Percentiles rank a stretch among this genome's conserved stretches.
Evolutionary conservation across 208 protist genomes (phyloP).

Genomic region (Naegleria lovaniensis): DNA sequence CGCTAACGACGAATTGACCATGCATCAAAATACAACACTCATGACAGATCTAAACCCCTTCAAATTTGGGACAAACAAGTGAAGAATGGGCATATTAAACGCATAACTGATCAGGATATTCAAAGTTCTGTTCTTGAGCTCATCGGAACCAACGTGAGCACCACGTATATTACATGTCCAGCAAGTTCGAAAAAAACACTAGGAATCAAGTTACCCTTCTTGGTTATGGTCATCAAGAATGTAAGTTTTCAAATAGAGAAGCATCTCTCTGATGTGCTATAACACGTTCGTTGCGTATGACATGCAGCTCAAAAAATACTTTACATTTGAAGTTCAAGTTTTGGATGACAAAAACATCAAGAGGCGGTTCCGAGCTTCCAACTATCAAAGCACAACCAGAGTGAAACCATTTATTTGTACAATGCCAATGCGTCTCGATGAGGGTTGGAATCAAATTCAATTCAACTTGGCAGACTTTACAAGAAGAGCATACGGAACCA

Average conservation of each 20-base stretch:
- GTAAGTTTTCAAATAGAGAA: conserved; percentile 39
- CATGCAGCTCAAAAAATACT: conserved; percentile 89
- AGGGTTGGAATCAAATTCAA: conserved; percentile 99
- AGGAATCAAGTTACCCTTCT: conserved; percentile 98
- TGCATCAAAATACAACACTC: not conserved
- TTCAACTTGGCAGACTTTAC: conserved; percentile 99
- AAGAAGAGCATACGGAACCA: conserved; percentile 94
- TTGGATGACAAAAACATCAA: conserved; percentile 97
- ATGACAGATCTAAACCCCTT: conserved; percentile 80
- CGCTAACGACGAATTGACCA: not conserved
- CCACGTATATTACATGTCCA: conserved; percentile 91
- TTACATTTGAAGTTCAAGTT: conserved; percentile 98
- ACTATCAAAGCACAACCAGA: conserved; percentile 95
- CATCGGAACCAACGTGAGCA: conserved; percentile 94
- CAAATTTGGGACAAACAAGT: conserved; percentile 97
- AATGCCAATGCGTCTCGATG: conserved; percentile 98
- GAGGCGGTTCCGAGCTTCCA: conserved; percentile 94
- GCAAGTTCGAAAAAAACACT: conserved; percentile 91
- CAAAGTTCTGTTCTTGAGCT: conserved; percentile 97
- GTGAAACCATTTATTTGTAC: conserved; percentile 99
- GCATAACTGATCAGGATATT: conserved; percentile 98
- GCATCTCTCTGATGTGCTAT: not conserved
- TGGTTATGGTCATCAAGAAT: conserved; percentile 99
- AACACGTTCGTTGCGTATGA: not conserved
- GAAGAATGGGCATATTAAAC: conserved; percentile 95